These are phyloP conservation scores for Trebouxia sp. DNA, from an alignment of 139 green algal genomes.

Conservation along the genomic window DNA sequence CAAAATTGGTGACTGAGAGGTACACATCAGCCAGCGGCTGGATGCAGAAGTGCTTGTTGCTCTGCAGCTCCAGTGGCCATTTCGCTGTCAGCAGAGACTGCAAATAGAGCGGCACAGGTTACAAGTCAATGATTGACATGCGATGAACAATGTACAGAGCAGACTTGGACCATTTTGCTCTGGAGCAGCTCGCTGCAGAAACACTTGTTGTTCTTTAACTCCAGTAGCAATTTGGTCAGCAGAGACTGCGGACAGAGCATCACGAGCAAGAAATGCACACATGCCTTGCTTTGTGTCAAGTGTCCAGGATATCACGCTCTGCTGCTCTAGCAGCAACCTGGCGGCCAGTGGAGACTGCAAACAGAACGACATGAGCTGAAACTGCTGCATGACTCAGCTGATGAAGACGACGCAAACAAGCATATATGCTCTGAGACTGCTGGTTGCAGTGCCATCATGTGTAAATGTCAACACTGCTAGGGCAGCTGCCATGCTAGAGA, in stretches of 20 bases:
- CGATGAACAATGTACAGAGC: neutral
- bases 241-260: no score
- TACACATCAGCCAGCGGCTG: neutral
- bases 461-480: no score
- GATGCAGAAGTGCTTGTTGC: slow-evolving; percentile 24
- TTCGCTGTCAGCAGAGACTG: slow-evolving; percentile 1
- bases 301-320: neutral
- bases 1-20: neutral
- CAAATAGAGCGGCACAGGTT: neutral
- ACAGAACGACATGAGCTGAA: neutral
- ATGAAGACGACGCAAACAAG: no score
- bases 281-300: neutral
- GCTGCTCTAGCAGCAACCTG: neutral
- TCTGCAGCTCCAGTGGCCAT: slow-evolving; percentile 13
- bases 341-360: neutral
- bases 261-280: no score
- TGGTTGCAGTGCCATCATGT: no score
- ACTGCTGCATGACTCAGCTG: no score
- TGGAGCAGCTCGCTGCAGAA: no score
- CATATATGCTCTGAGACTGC: no score
- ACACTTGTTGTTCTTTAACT: no score
- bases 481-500: no score
- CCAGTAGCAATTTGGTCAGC: no score
- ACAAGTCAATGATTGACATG: neutral
- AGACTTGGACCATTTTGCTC: no score